phyloP scores from a whole-genome alignment of 225 moss, liverwort and hornwort species.

The Asterella californica region DNA sequence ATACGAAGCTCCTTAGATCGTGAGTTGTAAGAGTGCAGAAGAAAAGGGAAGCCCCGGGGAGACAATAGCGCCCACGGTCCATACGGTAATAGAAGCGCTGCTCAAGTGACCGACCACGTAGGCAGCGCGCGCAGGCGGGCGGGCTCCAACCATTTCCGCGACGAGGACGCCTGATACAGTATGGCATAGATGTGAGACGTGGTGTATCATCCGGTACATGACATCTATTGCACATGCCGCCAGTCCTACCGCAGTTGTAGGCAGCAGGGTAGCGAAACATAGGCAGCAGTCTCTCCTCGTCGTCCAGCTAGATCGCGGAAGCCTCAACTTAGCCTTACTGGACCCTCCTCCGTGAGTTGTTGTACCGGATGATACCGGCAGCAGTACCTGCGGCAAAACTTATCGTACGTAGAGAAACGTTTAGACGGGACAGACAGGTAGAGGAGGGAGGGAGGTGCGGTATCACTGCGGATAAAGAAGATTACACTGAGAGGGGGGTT shows the following conservation, averaged over 20 bases:
- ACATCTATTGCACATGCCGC: background rate
- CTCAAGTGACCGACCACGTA: background rate
- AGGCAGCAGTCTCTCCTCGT: background rate
- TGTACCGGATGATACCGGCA: background rate
- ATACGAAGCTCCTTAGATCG: background rate
- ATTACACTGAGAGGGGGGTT: slow-evolving; percentile 19
- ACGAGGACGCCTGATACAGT: background rate
- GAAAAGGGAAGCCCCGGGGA: background rate
- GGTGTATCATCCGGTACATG: slow-evolving; percentile 6
- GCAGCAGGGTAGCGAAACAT: too few species aligned
- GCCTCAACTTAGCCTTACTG: background rate
- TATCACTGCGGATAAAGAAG: slow-evolving; percentile 12
- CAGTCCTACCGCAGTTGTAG: background rate
- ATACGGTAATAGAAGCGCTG: background rate
- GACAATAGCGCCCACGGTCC: background rate
- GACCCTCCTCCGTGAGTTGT: background rate
- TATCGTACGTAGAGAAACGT: slow-evolving; percentile 8
- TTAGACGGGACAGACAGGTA: background rate
- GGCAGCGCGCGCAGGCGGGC: background rate
- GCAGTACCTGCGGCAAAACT: background rate
- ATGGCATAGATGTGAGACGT: slow-evolving; percentile 4
- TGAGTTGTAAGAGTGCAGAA: slow-evolving; percentile 1
- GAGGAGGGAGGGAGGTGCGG: background rate
- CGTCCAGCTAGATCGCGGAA: background rate
- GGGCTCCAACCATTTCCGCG: background rate